These are phyloP conservation scores for Paraphaeosphaeria sporulosa DNA, from an alignment of 2,329 filamentous ascomycete species.

Conservation along the genomic window DNA sequence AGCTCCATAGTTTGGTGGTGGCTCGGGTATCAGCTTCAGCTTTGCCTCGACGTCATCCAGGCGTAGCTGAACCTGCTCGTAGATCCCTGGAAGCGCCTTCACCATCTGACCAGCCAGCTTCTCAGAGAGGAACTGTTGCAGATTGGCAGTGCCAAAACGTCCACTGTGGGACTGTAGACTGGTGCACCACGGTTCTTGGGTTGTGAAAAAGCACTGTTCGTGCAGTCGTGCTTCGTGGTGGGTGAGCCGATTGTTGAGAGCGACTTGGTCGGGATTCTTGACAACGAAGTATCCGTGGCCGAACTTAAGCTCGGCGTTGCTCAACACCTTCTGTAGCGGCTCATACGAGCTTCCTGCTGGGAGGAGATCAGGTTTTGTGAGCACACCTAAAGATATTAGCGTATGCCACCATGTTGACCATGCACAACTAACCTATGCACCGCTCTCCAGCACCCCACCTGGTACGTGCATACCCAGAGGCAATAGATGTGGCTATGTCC, in stretches of 20 bases:
- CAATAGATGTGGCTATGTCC: slow-evolving; percentile 78
- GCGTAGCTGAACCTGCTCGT: slow-evolving; percentile 53
- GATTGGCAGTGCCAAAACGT: slow-evolving; percentile 61
- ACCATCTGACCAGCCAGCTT: slow-evolving; percentile 56
- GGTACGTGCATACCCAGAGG: slow-evolving; percentile 63
- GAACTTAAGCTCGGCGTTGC: slow-evolving; percentile 66
- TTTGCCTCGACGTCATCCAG: slow-evolving; percentile 62
- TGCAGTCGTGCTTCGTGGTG: slow-evolving; percentile 57
- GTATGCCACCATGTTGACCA: neutral
- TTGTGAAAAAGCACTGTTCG: slow-evolving; percentile 61
- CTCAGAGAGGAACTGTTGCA: slow-evolving; percentile 59
- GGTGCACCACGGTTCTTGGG: slow-evolving; percentile 54
- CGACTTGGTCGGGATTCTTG: slow-evolving; percentile 65
- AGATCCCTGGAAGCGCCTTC: slow-evolving; percentile 52
- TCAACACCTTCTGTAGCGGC: slow-evolving; percentile 69
- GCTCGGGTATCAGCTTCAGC: slow-evolving; percentile 68
- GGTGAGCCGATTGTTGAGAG: slow-evolving; percentile 55
- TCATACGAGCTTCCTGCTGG: slow-evolving; percentile 59
- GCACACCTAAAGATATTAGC: slow-evolving; percentile 64
- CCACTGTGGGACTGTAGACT: slow-evolving; percentile 48
- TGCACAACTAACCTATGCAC: slow-evolving; percentile 44
- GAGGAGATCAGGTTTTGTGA: slow-evolving; percentile 85
- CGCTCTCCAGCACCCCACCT: slow-evolving; percentile 51
- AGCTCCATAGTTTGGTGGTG: slow-evolving; percentile 70
- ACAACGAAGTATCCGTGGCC: slow-evolving; percentile 83